Base-by-base conservation (phyloP, 176 grass and related monocot species). In the Rhipidocladum racemiflorum region DNA sequence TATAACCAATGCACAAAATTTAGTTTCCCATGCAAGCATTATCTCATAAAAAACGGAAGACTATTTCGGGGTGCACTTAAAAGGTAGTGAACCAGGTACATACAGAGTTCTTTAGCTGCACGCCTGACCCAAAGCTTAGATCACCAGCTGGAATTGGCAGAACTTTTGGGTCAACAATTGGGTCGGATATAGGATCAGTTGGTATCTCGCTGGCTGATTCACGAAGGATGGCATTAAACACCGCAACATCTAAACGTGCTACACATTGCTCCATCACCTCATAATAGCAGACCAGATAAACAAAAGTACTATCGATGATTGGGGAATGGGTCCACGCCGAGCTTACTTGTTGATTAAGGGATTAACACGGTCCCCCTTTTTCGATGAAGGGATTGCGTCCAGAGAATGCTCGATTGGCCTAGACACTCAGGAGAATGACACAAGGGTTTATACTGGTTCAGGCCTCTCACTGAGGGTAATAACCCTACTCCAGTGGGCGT, bases 241-340 rank as follows among this genome's bases (percentile, higher is more conserved):
- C 94, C 67, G 91, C 93, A 74, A 99, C 89, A 89, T 99, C 97
- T 74, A 96, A 83, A 72, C 97, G 83, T 21, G 85, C 81, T 79
- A 94, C 84, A 77, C 97, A 99, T 74, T 99, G 97, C 75, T 94
- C 93, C 93, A 96, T 99, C 70, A 99, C 92, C 97, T 99, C 79
- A 88, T 84, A 82, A 84, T 50, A 44, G 30, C 13, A 78, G 48
- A 73, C 71, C 29, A 45, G 27, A 42, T 77, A 38, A 72, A 83
- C 13, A 35, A 0, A 75, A 87, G 69, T 63, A 36, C 67, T n/a
- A n/a, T n/a, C n/a, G n/a, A n/a, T n/a, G n/a, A n/a, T n/a, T n/a
- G n/a, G n/a, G n/a, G n/a, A n/a, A n/a, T n/a, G n/a, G n/a, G n/a
- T n/a, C n/a, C n/a, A n/a, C n/a, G n/a, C n/a, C n/a, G n/a, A n/a